phyloP scores from a whole-genome alignment of 345 rosid genomes.

The Fremontodendron californicum region DNA sequence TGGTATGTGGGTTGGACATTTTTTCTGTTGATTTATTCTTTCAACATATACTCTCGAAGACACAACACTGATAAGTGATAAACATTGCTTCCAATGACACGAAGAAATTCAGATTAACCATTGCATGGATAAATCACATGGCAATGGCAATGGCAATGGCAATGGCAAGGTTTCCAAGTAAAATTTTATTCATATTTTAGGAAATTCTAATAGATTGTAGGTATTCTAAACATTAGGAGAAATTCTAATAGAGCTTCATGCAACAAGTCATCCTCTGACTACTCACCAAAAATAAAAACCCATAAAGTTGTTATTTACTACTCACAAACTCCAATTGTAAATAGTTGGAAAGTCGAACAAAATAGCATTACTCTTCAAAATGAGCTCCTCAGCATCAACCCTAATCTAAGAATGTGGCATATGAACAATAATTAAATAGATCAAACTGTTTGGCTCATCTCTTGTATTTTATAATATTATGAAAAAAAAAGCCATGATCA shows the following conservation, averaged over 20 bases:
- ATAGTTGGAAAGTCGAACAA: background rate
- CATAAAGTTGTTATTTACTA: background rate
- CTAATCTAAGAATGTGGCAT: background rate
- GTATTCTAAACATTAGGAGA: background rate
- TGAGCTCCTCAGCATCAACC: background rate
- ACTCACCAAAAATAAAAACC: background rate
- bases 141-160: background rate
- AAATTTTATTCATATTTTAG: background rate
- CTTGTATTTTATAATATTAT: background rate
- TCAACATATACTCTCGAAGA: background rate
- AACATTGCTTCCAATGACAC: background rate
- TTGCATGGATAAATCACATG: background rate
- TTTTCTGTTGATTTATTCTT: background rate
- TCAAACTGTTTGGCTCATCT: background rate
- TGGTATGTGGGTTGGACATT: background rate
- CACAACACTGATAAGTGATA: background rate
- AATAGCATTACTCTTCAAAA: background rate
- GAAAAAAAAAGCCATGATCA: background rate
- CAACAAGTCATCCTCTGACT: background rate
- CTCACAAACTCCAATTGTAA: background rate
- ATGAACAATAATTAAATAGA: background rate
- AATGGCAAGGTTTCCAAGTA: background rate
- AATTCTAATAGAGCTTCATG: background rate
- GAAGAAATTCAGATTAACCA: background rate
- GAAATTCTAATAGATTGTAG: background rate